A percentile compares a stretch with the other conserved stretches of the same genome.
These are phyloP conservation scores for Gremmenia infestans DNA, from an alignment of 2,329 filamentous ascomycete species.

Conservation along the genomic window DNA sequence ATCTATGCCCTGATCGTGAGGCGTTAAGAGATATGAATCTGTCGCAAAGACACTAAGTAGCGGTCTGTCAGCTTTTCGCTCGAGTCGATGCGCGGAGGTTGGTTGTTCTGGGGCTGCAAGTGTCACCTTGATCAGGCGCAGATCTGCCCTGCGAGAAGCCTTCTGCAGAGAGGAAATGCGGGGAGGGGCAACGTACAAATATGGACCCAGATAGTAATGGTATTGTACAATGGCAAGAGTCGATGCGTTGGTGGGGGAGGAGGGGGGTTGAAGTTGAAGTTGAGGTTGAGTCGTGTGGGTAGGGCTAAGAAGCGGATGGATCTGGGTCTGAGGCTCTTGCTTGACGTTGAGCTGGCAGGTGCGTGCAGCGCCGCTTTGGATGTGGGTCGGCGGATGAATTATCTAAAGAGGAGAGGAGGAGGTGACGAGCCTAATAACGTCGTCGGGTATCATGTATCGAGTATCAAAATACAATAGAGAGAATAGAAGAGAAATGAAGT, in stretches of 20 bases:
- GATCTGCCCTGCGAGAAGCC: conserved; percentile 18
- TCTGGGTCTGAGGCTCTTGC: conserved; percentile 17
- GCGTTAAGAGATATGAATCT: conserved; percentile 19
- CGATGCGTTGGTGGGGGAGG: conserved; percentile 4
- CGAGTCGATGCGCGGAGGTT: conserved; percentile 3
- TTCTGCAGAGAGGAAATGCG: conserved; percentile 7
- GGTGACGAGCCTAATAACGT: background rate
- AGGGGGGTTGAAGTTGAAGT: no score
- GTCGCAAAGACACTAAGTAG: conserved; percentile 13
- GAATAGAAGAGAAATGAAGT: conserved; percentile 16
- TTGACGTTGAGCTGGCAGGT: conserved; percentile 18
- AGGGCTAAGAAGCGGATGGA: conserved; percentile 7
- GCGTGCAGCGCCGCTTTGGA: conserved; percentile 8
- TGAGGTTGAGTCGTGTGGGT: conserved; percentile 4
- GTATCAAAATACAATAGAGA: conserved; percentile 30
- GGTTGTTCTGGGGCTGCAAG: conserved; percentile 12
- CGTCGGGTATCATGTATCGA: conserved; percentile 15
- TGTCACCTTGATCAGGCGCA: conserved; percentile 16
- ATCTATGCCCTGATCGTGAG: conserved; percentile 20
- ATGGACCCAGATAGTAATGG: conserved; percentile 11
- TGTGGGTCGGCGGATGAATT: conserved; percentile 3
- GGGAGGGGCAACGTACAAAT: conserved; percentile 16
- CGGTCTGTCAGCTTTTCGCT: conserved; percentile 12
- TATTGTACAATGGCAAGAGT: conserved; percentile 17
- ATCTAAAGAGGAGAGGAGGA: conserved; percentile 3